phyloP scores from a whole-genome alignment of 2,329 filamentous ascomycete species.

The Mycogone perniciosa region DNA sequence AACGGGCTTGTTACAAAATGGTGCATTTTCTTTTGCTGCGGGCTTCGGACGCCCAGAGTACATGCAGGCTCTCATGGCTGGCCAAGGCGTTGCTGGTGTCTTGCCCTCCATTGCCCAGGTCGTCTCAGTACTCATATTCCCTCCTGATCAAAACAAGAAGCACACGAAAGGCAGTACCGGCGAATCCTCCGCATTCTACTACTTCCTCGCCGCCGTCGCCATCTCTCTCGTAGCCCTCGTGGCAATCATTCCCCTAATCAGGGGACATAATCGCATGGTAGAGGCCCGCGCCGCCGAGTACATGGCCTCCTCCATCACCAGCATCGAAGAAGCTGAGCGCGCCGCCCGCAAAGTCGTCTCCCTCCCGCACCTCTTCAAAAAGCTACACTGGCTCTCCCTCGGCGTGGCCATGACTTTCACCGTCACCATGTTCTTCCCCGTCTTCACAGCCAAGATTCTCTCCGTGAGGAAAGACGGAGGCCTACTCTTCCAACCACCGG shows the following conservation, averaged over 20 bases:
- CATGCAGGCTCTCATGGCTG: constrained; percentile 93
- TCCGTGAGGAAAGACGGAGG: constrained; percentile 38
- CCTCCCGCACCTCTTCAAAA: constrained; percentile 62
- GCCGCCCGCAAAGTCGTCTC: constrained; percentile 43
- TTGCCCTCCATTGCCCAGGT: constrained; percentile 85
- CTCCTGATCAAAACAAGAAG: constrained; percentile 25
- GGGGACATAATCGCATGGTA: constrained; percentile 49
- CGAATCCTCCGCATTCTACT: constrained; percentile 67
- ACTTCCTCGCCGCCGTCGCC: constrained; percentile 80
- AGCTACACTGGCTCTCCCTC: constrained; percentile 71
- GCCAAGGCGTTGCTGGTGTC: constrained; percentile 87
- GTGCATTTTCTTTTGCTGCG: constrained; percentile 83
- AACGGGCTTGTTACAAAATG: constrained; percentile 85
- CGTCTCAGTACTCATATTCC: constrained; percentile 62
- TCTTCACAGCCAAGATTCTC: constrained; percentile 68
- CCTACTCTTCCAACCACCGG: constrained; percentile 60
- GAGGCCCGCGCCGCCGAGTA: constrained; percentile 42
- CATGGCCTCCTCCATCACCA: constrained; percentile 44
- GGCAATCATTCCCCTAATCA: constrained; percentile 68
- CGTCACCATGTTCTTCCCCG: constrained; percentile 89
- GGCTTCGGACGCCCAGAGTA: constrained; percentile 83
- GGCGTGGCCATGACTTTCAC: constrained; percentile 75
- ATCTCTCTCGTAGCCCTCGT: constrained; percentile 65
- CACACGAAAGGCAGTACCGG: constrained; percentile 14
- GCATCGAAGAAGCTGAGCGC: constrained; percentile 47